Evolutionary conservation across 768 basidiomycete genomes (phyloP).

Genomic region (Russula dissimulans): DNA sequence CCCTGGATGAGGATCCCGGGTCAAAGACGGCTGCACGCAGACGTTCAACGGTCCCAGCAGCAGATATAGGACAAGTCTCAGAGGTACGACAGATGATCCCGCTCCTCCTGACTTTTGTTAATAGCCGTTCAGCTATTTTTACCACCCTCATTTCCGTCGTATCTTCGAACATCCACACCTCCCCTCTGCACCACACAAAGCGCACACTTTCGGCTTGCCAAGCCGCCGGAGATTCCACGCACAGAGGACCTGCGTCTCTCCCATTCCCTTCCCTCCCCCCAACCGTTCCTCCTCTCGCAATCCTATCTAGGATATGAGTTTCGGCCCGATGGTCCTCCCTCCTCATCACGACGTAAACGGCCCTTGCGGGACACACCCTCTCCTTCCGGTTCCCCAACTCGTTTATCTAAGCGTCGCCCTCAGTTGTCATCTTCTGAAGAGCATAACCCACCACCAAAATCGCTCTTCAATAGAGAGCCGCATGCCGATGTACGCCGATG

Average conservation of each 20-base stretch:
- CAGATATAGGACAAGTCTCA: constrained; percentile 6
- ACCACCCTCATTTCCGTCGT: constrained; percentile 17
- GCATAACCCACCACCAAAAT: not conserved
- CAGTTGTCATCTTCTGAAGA: not conserved
- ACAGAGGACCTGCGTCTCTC: not conserved
- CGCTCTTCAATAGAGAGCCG: not conserved
- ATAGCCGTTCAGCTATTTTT: constrained; percentile 6
- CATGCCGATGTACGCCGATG: constrained; percentile 14
- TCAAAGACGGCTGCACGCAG: not conserved
- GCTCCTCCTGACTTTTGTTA: not conserved
- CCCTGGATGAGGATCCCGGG: not conserved
- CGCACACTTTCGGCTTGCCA: not conserved
- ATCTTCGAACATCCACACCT: constrained; percentile 15
- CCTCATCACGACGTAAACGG: not conserved
- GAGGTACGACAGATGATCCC: constrained; percentile 1
- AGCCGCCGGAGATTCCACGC: constrained; percentile 10
- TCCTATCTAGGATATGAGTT: not conserved
- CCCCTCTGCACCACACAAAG: not conserved
- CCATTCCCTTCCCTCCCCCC: not conserved
- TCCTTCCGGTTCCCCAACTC: not conserved
- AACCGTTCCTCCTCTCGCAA: constrained; percentile 15
- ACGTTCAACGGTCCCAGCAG: not conserved
- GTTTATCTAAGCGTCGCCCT: not conserved
- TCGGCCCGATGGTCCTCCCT: not conserved
- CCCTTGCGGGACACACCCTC: not conserved